phyloP scores from a whole-genome alignment of 2,329 filamentous ascomycete species.

The Mycosphaerella sp. region DNA sequence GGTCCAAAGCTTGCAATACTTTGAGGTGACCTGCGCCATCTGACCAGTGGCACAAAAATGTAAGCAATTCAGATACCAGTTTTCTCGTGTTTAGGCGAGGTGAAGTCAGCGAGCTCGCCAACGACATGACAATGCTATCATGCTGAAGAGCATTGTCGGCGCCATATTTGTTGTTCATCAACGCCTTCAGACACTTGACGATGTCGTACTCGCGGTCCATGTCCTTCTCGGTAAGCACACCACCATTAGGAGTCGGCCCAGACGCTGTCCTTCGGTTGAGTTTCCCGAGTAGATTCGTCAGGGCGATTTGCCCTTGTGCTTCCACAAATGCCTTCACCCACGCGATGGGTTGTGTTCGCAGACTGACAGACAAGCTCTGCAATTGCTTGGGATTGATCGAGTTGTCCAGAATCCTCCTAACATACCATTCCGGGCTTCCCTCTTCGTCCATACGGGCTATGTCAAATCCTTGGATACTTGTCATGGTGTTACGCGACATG shows the following conservation, averaged over 20 bases:
- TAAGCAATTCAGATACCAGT: conserved; percentile 90
- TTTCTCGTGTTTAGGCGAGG: conserved; percentile 87
- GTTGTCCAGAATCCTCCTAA: conserved; percentile 94
- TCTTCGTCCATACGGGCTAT: conserved; percentile 83
- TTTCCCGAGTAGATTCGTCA: conserved; percentile 88
- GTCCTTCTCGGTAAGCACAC: conserved; percentile 63
- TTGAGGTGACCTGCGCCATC: conserved; percentile 84
- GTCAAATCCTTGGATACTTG: conserved; percentile 58
- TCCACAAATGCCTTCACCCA: conserved; percentile 98
- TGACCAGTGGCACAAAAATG: conserved; percentile 92
- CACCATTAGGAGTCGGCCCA: conserved; percentile 60
- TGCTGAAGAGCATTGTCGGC: conserved; percentile 91
- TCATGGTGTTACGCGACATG: conserved; percentile 58
- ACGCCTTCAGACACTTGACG: conserved; percentile 89
- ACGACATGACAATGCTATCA: conserved; percentile 80
- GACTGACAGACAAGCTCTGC: conserved; percentile 85
- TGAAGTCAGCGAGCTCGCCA: conserved; percentile 81
- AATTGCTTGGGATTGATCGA: conserved; percentile 85
- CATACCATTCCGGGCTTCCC: conserved; percentile 96
- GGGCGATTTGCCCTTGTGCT: conserved; percentile 90
- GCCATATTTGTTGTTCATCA: conserved; percentile 99
- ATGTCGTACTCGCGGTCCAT: conserved; percentile 94
- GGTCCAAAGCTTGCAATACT: conserved; percentile 87
- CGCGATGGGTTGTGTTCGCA: conserved; percentile 90
- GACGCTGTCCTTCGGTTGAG: conserved; percentile 81